These are phyloP conservation scores for Hanseniaspora clermontiae DNA, from an alignment of 805 yeast genomes.

Conservation along the genomic window DNA sequence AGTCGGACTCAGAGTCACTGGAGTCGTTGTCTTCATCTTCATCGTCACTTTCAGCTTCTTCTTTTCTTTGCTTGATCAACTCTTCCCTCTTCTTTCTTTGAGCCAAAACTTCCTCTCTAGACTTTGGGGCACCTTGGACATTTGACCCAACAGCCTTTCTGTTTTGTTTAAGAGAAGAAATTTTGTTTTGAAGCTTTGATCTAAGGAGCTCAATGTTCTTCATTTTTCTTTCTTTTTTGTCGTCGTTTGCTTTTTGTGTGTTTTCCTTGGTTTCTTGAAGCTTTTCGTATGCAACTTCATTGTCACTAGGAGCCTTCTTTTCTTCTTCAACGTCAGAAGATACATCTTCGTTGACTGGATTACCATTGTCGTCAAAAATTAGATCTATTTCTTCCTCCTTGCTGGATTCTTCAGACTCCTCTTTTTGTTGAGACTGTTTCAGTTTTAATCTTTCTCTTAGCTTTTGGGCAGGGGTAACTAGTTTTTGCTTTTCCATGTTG, in stretches of 20 bases:
- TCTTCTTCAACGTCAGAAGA: background rate
- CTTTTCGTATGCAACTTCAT: slow-evolving; percentile 3
- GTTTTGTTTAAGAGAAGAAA: slow-evolving; percentile 54
- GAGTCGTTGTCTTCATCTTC: slow-evolving; percentile 25
- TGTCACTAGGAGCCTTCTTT: slow-evolving; percentile 8
- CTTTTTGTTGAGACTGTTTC: slow-evolving; percentile 18
- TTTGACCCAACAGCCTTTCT: slow-evolving; percentile 88
- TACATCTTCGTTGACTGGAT: slow-evolving; percentile 29
- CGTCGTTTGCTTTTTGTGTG: slow-evolving; percentile 19
- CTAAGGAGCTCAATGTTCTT: slow-evolving; percentile 36
- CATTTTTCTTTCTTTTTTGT: slow-evolving; percentile 18
- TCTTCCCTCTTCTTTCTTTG: slow-evolving; percentile 42
- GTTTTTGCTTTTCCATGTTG: slow-evolving; percentile 15
- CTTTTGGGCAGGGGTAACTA: slow-evolving; percentile 13
- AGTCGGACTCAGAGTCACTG: slow-evolving; percentile 32
- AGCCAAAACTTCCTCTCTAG: slow-evolving; percentile 66
- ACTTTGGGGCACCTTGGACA: slow-evolving; percentile 66
- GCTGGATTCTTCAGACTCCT: slow-evolving; percentile 19
- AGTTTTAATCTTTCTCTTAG: slow-evolving; percentile 15
- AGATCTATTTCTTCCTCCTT: slow-evolving; percentile 29
- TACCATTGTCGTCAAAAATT: slow-evolving; percentile 64
- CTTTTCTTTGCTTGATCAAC: slow-evolving; percentile 26
- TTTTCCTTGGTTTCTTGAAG: slow-evolving; percentile 14
- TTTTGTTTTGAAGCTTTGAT: slow-evolving; percentile 65
- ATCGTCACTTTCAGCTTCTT: slow-evolving; percentile 23